Evolutionary conservation across 225 moss, liverwort and hornwort genomes (phyloP), one percentile per base, ranked within the genome.

Genomic region (Marchantia polymorpha): DNA sequence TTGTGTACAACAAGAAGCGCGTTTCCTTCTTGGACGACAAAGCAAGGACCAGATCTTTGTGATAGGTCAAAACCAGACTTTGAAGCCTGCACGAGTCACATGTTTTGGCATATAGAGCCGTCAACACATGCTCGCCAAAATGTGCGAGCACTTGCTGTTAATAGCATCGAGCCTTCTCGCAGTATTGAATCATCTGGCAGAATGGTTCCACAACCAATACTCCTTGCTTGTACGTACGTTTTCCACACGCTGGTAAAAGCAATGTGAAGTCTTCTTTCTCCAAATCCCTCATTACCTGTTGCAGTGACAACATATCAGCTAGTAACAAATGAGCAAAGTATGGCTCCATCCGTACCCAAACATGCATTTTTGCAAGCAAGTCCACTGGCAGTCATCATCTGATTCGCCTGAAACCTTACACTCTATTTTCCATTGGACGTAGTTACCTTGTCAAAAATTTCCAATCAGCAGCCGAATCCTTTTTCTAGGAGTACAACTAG

Each of bases 321-420:
- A 90, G 78, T 26, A 94, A 89, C 20, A 93, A 80, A 77, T 85
- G 92, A 20, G 92, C 79, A 73, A 99, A 93, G 74, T 85, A 99
- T 7, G 97, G 91, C 53, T 99, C 97, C 86, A 93, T 73, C 80
- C 91, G 90, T 83, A 87, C 91, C 94, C 94, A 99, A 26, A 92
- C n/a, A 99, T 74, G 64, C 81, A 61, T 87, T 90, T 49, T 79
- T 80, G 81, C 93, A 94, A 54, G 85, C 89, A 84, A 52, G 66
- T 78, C 78, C 97, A 81, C 94, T 93, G 58, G 89, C 89, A 58
- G 75, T 91, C 95, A 60, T 99, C 97, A 64, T 99, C 97, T 58
- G 92, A 95, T 84, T 99, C 97, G 77, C 93, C 97, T 99, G 95
- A 85, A 64, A 91, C 84, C 72, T 99, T 95, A 88, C 25, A 84